Conservation (phyloP, 495 filamentous ascomycete genomes). For the Penicillium arizonense region DNA sequence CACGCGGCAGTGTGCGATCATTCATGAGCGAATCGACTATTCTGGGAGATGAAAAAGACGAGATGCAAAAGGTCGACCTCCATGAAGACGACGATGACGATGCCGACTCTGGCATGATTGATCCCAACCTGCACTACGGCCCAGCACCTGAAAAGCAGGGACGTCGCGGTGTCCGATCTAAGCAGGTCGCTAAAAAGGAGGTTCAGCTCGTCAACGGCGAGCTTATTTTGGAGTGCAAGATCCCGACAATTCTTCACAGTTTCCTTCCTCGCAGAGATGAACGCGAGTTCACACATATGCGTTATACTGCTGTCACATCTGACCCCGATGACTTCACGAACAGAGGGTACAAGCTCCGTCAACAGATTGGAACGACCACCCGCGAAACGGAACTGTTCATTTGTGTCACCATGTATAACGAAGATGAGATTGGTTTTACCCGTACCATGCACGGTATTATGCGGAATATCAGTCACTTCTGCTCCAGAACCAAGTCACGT, state of each 20-base stretch:
- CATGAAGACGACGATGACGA: constrained; percentile 44
- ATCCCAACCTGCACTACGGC: constrained; percentile 67
- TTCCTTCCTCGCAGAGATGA: constrained; percentile 91
- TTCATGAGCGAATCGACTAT: constrained; percentile 68
- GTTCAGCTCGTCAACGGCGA: constrained; percentile 96
- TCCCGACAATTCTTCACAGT: constrained; percentile 94
- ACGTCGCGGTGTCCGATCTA: constrained; percentile 77
- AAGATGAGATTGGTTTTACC: constrained; percentile 93
- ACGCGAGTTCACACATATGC: constrained; percentile 98
- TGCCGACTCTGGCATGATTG: constrained; percentile 34
- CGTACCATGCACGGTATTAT: constrained; percentile 99
- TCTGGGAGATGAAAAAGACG: constrained; percentile 54
- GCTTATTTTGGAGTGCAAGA: constrained; percentile 97
- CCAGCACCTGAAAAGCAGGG: constrained; percentile 84
- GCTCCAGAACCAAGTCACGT: constrained; percentile 83
- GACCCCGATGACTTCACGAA: constrained; percentile 93
- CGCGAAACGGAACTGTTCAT: constrained; percentile 98
- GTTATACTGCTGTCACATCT: constrained; percentile 99
- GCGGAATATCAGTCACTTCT: constrained; percentile 96
- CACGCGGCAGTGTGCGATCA: constrained; percentile 48
- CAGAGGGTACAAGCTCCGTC: constrained; percentile 90
- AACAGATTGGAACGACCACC: constrained; percentile 80
- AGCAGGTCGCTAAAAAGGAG: constrained; percentile 90
- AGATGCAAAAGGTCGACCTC: constrained; percentile 40
- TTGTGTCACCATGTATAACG: constrained; percentile 98